Conservation (phyloP, 2,329 filamentous ascomycete species). For the Monilinia fructigena region DNA sequence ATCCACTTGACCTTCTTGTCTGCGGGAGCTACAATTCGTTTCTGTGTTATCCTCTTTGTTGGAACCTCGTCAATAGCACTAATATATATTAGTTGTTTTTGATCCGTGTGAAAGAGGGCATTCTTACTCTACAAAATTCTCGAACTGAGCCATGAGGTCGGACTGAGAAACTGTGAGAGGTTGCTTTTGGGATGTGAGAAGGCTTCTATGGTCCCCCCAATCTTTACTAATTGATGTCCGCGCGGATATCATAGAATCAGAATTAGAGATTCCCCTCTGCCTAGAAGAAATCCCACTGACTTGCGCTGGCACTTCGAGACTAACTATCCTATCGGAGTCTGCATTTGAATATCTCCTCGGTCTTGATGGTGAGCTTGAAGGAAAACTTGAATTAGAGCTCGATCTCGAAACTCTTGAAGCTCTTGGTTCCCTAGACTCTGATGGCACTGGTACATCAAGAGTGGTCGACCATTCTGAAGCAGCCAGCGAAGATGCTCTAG, state of each 20-base stretch:
- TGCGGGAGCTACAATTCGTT: not conserved
- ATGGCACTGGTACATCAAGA: constrained; percentile 9
- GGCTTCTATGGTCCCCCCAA: constrained; percentile 11
- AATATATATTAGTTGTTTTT: not conserved
- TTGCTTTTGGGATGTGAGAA: not conserved
- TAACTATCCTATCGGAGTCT: constrained; percentile 1
- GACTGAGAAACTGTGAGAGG: not conserved
- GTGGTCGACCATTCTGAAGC: constrained; percentile 15
- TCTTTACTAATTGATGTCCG: constrained; percentile 7
- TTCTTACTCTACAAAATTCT: constrained; percentile 21
- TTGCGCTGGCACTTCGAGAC: not conserved
- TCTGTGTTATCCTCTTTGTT: constrained; percentile 1
- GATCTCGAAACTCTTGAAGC: constrained; percentile 4
- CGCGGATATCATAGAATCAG: constrained; percentile 5
- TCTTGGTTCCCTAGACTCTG: not conserved
- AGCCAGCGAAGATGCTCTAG: constrained; percentile 7
- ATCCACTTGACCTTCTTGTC: not conserved
- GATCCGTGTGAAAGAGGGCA: not conserved
- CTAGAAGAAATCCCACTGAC: not conserved
- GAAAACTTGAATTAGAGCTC: not conserved
- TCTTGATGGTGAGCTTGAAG: not conserved
- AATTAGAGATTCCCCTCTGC: constrained; percentile 13
- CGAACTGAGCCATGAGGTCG: constrained; percentile 18
- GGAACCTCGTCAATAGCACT: constrained; percentile 20
- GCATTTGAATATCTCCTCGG: constrained; percentile 8